These are phyloP conservation scores for Naganishia liquefaciens DNA, from an alignment of 1,284 basidiomycete species.

Conservation along the genomic window DNA sequence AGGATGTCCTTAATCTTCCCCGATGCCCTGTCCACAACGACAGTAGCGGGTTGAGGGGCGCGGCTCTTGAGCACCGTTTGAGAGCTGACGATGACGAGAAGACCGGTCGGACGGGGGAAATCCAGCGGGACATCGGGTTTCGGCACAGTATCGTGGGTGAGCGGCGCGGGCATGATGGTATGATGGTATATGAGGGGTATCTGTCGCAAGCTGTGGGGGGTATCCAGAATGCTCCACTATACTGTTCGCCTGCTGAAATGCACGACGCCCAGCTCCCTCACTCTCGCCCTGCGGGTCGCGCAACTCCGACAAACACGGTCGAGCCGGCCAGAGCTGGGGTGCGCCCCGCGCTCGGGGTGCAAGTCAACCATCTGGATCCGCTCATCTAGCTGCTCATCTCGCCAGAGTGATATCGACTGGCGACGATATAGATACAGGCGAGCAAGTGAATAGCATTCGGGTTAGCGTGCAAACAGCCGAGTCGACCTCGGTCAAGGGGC, in stretches of 20 bases:
- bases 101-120: constrained; percentile 15
- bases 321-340: neutral
- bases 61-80: constrained; percentile 61
- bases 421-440: too few species aligned
- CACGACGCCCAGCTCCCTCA: neutral
- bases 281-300: neutral
- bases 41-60: constrained; percentile 66
- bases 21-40: constrained; percentile 63
- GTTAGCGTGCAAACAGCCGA: too few species aligned
- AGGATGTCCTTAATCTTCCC: constrained; percentile 69
- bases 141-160: neutral
- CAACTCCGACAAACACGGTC: neutral
- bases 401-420: too few species aligned
- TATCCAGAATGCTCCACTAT: neutral
- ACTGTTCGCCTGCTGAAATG: neutral
- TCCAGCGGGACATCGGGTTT: constrained; percentile 8
- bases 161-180: neutral
- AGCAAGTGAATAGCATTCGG: too few species aligned
- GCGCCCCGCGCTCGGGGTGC: neutral
- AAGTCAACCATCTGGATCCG: too few species aligned
- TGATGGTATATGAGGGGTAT: too few species aligned
- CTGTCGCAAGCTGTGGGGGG: neutral
- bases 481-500: too few species aligned
- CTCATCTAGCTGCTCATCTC: too few species aligned
- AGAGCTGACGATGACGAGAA: constrained; percentile 57